Base-by-base conservation (phyloP, 2,329 filamentous ascomycete genomes). In the Colletotrichum sublineola region DNA sequence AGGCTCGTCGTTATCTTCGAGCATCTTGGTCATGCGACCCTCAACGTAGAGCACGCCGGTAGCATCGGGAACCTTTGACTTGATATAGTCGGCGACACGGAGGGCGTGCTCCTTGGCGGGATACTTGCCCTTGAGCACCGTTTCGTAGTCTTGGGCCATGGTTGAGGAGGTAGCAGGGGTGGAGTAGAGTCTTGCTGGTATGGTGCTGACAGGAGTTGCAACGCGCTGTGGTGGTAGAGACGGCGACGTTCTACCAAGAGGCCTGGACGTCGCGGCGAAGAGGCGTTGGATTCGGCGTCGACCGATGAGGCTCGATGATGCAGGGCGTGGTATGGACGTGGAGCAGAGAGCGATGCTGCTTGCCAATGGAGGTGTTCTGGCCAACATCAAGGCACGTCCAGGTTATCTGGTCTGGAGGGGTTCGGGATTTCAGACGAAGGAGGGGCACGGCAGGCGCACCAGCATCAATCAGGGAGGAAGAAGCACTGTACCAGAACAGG, bases 1-100 rank as follows among this genome's bases (percentile, higher is more conserved):
- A 9, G 92, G 88, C 79, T 93, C 91, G 82, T 98, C 96, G 79
- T 94, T 96, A 81, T 99, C 96, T 83, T 98, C 96, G 58, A 94
- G 89, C 81, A 97, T 86, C 79, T 89, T 91, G 74, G 92, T 94
- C 81, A 92, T 90, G 79, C 95, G 93, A 66, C 92, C 93, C 85
- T 98, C 96, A 57, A 98, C 87, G 80, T 98, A 99, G 69, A 99
- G 87, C 24, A 96, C 87, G 60, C 95, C 95, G n/a, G 40, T 67
- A 68, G 86, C 86, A 74, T 89, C 86, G 42, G 92, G 90, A 52
- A 91, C 84, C 79, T 93, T 90, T 73, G 89, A 85, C 67, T 88
- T 87, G 75, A 98, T 91, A 81, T 92, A 92, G 72, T 94, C 90
- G 70, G 92, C 93, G n/a, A 98, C 95, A 74, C 92, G 91, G 77